phyloP scores from a whole-genome alignment of 805 yeast species.

The Saccharomyces cerevisiae region DNA sequence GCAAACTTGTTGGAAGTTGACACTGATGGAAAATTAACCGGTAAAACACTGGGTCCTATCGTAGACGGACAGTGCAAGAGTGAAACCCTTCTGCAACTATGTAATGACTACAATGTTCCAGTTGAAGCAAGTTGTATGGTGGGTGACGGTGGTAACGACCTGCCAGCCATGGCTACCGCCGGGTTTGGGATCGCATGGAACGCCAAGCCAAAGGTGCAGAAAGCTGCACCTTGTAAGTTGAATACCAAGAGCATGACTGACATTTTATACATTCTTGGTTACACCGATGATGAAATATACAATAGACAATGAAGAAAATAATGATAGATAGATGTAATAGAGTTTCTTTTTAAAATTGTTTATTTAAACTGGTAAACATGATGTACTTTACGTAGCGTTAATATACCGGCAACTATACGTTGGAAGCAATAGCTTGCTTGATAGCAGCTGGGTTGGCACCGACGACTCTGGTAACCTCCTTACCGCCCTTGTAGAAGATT shows the following conservation, averaged over 20 bases:
- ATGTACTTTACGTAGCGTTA: background rate
- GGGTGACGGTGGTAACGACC: slow-evolving; percentile 96
- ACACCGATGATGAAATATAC: slow-evolving; percentile 45
- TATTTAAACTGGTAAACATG: background rate
- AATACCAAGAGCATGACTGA: slow-evolving; percentile 70
- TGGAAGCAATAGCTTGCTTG: slow-evolving; percentile 54
- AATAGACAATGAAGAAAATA: background rate
- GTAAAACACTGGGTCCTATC: slow-evolving; percentile 67
- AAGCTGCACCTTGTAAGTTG: slow-evolving; percentile 70
- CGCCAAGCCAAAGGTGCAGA: slow-evolving; percentile 90
- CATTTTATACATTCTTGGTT: slow-evolving; percentile 74
- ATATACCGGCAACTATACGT: slow-evolving; percentile 32
- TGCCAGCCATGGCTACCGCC: slow-evolving; percentile 83
- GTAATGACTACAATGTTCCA: slow-evolving; percentile 45
- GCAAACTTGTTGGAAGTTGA: slow-evolving; percentile 64
- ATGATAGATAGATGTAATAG: background rate
- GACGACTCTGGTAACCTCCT: slow-evolving; percentile 66
- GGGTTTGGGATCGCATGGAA: slow-evolving; percentile 97
- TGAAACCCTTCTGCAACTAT: slow-evolving; percentile 53
- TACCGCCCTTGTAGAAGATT: slow-evolving; percentile 75
- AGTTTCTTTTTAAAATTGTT: background rate
- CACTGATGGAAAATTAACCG: slow-evolving; percentile 47
- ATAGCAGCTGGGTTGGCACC: slow-evolving; percentile 88
- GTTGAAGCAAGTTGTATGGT: slow-evolving; percentile 62
- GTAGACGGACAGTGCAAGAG: slow-evolving; percentile 87